Evolutionary conservation across 1,284 basidiomycete genomes (phyloP), one percentile per base, ranked within the genome.

Genomic region (Cryptococcus maquisensis): DNA sequence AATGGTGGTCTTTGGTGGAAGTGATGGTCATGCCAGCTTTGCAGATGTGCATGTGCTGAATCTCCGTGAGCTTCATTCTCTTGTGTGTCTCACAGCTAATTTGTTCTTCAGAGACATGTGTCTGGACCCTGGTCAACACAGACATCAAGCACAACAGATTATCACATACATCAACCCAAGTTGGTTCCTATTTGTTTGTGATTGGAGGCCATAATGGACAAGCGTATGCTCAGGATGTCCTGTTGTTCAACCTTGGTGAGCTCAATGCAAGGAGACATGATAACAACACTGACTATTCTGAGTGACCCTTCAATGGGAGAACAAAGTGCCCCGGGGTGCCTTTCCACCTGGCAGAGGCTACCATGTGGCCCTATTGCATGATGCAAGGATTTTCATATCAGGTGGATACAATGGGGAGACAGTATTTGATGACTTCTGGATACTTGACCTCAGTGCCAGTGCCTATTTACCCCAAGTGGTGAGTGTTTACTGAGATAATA

Each of bases 171-270:
- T 82, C 90, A 3, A 92, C 90, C 0, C 90, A 90, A 69, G 88
- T 96, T 16, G 93, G 93, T n/a, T 91, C 89, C 1, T 94, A 91
- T 67, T 82, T 96, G 0, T 93, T 93, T 76, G 82, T 95, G 54
- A 81, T 87, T 54, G 93, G 91, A 3, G 92, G 93, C 0, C 91
- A 95, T 74, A 87, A 93, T 64, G 87, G 87, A 9, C 77, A 79
- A 20, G 79, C 84, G 43, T 96, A 95, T 72, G 84, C 82, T 24
- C 83, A 84, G 18, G 88, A 95, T 18, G 78, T 95, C 9, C 79
- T 92, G 13, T 79, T 90, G 6, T 90, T 93, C 76, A 93, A 95
- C 67, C 84, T 95, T 32, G 86, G 90, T 89, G 63, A 49, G 65
- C 62, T n/a, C 37, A 40, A 21, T 40, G 16, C n/a, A 40, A 40